phyloP scores from a whole-genome alignment of 345 rosid genomes.

The Salix suchowensis region DNA sequence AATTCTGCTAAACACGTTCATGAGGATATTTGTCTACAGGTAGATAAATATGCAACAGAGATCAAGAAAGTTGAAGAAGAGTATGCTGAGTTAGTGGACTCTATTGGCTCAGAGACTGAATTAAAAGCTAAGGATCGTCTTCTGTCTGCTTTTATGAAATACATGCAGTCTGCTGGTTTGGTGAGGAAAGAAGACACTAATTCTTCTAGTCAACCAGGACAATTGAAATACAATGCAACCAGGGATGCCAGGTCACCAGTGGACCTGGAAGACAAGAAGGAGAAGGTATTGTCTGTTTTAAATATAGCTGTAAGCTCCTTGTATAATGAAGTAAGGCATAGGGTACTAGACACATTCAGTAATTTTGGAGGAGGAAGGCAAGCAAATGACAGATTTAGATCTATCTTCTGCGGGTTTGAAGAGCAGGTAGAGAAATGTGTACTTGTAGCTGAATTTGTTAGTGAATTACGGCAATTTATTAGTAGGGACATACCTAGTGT shows the following conservation, averaged over 20 bases:
- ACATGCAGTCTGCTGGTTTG: slow-evolving; percentile 59
- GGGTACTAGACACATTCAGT: slow-evolving; percentile 40
- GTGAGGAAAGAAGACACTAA: slow-evolving; percentile 43
- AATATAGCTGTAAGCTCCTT: slow-evolving; percentile 50
- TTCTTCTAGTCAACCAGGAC: slow-evolving; percentile 30
- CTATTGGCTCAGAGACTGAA: slow-evolving; percentile 59
- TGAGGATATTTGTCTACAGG: slow-evolving; percentile 54
- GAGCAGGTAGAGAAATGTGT: slow-evolving; percentile 78
- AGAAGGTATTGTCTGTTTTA: slow-evolving; percentile 49
- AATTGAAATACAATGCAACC: slow-evolving; percentile 26
- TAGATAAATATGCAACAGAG: slow-evolving; percentile 56
- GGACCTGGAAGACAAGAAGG: slow-evolving; percentile 53
- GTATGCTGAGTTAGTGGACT: slow-evolving; percentile 53
- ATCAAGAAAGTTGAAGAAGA: slow-evolving; percentile 59
- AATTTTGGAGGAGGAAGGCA: slow-evolving; percentile 35
- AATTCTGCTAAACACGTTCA: slow-evolving; percentile 48
- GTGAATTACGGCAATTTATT: slow-evolving; percentile 49
- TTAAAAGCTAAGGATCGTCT: slow-evolving; percentile 70
- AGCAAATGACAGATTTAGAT: slow-evolving; percentile 34
- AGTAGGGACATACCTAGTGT: slow-evolving; percentile 31
- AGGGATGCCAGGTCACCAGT: slow-evolving; percentile 32
- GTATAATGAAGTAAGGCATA: slow-evolving; percentile 53
- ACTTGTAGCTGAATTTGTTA: slow-evolving; percentile 50
- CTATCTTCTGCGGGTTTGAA: slow-evolving; percentile 49
- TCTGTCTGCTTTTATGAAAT: slow-evolving; percentile 59